Conservation (phyloP, 768 basidiomycete species). For the Multifurca ochricompacta region DNA sequence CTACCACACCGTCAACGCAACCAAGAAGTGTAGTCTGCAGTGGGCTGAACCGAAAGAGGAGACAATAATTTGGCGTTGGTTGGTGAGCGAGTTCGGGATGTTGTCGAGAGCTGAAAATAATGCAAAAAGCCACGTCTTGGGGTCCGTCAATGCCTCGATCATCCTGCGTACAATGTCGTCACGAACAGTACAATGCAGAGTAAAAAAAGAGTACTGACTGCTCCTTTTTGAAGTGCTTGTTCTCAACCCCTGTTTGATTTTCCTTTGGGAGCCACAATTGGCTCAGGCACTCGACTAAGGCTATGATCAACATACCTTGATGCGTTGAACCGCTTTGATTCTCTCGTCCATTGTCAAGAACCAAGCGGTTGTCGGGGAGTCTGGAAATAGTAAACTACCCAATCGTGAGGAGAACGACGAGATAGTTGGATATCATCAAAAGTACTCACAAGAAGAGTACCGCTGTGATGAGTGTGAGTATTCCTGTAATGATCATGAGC, state of each 20-base stretch:
- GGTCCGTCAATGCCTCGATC: constrained; percentile 58
- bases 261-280: constrained; percentile 29
- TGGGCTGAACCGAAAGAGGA: constrained; percentile 51
- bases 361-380: constrained; percentile 68
- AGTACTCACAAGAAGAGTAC: constrained; percentile 45
- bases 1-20: constrained; percentile 57
- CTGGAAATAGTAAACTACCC: constrained; percentile 60
- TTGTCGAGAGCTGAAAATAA: constrained; percentile 55
- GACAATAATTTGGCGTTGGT: constrained; percentile 59
- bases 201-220: constrained; percentile 42
- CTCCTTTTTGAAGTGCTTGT: constrained; percentile 72
- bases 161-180: constrained; percentile 35
- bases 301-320: constrained; percentile 40
- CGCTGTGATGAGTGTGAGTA: constrained; percentile 46
- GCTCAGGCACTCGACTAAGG: not conserved
- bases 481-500: constrained; percentile 67
- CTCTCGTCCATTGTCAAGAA: constrained; percentile 65
- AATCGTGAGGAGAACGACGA: not conserved
- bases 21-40: constrained; percentile 63
- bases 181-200: not conserved
- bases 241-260: constrained; percentile 79
- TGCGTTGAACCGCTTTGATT: constrained; percentile 50
- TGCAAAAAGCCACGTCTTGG: constrained; percentile 73
- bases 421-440: not conserved
- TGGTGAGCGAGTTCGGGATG: constrained; percentile 59